phyloP scores from a whole-genome alignment of 1,284 basidiomycete species.

The Trametes sp. region DNA sequence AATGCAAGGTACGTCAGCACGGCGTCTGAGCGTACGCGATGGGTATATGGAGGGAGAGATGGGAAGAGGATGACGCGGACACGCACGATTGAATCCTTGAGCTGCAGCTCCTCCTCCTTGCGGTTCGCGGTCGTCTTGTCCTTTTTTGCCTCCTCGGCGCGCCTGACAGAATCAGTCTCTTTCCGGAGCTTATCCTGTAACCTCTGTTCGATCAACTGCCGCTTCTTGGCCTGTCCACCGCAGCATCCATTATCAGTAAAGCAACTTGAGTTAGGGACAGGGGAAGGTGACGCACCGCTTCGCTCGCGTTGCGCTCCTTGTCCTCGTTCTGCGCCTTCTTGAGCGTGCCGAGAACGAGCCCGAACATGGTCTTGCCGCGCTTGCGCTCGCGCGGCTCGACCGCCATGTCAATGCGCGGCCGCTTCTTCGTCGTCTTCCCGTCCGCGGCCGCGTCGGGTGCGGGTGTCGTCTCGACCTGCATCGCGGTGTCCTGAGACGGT shows the following conservation, averaged over 20 bases:
- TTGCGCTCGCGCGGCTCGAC: slow-evolving; percentile 64
- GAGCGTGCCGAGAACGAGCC: slow-evolving; percentile 78
- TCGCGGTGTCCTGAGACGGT: slow-evolving; percentile 42
- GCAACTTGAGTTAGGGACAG: background rate
- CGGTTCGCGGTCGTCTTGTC: slow-evolving; percentile 76
- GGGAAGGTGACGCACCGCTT: slow-evolving; percentile 62
- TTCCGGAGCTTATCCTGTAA: slow-evolving; percentile 81
- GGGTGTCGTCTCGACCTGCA: slow-evolving; percentile 37
- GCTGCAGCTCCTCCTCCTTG: slow-evolving; percentile 80
- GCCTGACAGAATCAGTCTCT: slow-evolving; percentile 83
- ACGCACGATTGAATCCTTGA: slow-evolving; percentile 80
- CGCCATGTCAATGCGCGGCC: slow-evolving; percentile 74
- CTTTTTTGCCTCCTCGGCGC: slow-evolving; percentile 83
- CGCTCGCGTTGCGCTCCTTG: slow-evolving; percentile 78
- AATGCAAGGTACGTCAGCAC: background rate
- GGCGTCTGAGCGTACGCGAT: too few species aligned
- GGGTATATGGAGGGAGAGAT: background rate
- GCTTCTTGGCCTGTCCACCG: slow-evolving; percentile 71
- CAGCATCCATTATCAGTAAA: slow-evolving; percentile 2
- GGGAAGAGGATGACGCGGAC: background rate
- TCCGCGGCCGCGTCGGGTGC: slow-evolving; percentile 37
- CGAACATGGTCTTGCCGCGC: slow-evolving; percentile 86
- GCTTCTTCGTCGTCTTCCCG: slow-evolving; percentile 54
- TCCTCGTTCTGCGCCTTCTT: slow-evolving; percentile 86
- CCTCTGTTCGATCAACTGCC: slow-evolving; percentile 79